Evolutionary conservation across 78 protist genomes (phyloP).

Genomic region (Polysphondylium violaceum): DNA sequence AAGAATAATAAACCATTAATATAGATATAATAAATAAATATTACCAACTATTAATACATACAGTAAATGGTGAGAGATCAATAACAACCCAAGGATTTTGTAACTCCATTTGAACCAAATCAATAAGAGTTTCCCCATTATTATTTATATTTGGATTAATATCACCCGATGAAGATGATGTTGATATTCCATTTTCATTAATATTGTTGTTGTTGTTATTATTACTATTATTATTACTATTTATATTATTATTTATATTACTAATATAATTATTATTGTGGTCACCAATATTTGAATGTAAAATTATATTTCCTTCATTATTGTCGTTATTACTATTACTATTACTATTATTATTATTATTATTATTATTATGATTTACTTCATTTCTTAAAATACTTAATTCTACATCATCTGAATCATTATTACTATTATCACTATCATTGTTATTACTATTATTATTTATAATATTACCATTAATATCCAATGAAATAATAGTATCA

Average conservation of each 20-base stretch:
- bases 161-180: no score
- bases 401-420: neutral
- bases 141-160: neutral
- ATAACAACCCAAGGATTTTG: conserved; percentile 75
- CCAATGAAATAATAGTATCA: no score
- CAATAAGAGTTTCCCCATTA: conserved; percentile 14
- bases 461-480: no score
- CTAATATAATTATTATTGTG: neutral
- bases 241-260: neutral
- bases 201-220: neutral
- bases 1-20: neutral
- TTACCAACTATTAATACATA: neutral
- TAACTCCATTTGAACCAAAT: conserved; percentile 65
- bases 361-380: neutral
- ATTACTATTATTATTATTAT: neutral
- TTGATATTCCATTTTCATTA: no score
- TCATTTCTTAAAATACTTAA: neutral
- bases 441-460: neutral
- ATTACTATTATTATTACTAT: neutral
- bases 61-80: conserved; percentile 43
- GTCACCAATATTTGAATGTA: neutral
- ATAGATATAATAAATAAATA: no score
- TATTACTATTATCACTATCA: neutral
- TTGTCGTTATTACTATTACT: neutral
- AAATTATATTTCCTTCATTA: neutral